Conservation (phyloP, 1,139 yeast species). For the Debaryomycetaceae sp. region DNA sequence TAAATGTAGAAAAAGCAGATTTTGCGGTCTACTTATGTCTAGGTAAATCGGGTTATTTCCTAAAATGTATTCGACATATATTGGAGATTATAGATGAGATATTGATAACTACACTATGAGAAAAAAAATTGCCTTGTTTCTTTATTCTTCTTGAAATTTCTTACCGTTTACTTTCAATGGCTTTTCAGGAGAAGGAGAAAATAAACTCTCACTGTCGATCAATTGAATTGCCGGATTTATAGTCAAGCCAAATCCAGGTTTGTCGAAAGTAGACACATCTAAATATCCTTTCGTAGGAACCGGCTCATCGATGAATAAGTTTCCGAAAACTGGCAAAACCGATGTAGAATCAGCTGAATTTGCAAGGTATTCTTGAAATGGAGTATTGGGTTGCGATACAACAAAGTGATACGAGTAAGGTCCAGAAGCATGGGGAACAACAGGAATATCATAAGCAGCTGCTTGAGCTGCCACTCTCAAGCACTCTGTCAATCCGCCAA, state of each 20-base stretch:
- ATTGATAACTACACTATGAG: no score
- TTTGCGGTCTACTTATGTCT: neutral
- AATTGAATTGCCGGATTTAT: constrained; percentile 39
- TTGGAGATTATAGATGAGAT: no score
- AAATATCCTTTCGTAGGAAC: constrained; percentile 43
- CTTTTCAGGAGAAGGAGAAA: constrained; percentile 38
- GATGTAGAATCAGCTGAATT: constrained; percentile 46
- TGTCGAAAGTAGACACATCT: constrained; percentile 34
- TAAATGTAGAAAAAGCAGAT: no score
- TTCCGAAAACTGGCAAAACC: constrained; percentile 47
- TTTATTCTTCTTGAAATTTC: constrained; percentile 11
- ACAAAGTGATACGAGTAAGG: constrained; percentile 51
- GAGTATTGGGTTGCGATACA: constrained; percentile 45
- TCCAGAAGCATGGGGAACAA: constrained; percentile 51
- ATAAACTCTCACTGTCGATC: constrained; percentile 35
- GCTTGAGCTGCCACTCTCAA: constrained; percentile 46
- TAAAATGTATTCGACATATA: neutral
- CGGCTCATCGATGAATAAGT: constrained; percentile 42
- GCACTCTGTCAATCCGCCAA: constrained; percentile 48
- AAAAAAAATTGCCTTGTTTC: no score
- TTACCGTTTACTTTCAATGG: constrained; percentile 15
- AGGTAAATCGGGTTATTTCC: neutral
- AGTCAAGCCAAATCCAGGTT: constrained; percentile 48
- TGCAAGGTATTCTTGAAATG: constrained; percentile 50
- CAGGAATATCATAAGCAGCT: constrained; percentile 50